Percentiles rank a stretch among this genome's conserved stretches.
phyloP scores from a whole-genome alignment of 139 green algal genomes.

The Gonium pectorale region DNA sequence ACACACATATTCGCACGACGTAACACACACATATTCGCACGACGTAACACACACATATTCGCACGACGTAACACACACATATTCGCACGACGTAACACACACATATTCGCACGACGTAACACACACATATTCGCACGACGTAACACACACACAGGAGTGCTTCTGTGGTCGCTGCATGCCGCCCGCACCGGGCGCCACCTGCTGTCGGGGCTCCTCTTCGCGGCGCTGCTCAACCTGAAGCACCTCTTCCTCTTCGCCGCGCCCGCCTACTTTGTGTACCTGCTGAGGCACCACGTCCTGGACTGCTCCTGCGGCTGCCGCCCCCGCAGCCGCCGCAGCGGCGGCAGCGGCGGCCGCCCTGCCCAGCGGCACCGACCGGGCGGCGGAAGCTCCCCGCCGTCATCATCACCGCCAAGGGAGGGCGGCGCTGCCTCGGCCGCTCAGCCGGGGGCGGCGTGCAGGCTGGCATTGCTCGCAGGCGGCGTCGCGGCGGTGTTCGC shows the following conservation, averaged over 20 bases:
- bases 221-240: conserved; percentile 92
- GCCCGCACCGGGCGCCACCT: conserved; percentile 50
- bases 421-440: too few relatives aligned
- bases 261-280: conserved; percentile 85
- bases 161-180: conserved; percentile 75
- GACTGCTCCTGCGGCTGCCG: conserved; percentile 49
- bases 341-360: not conserved
- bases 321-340: too few relatives aligned
- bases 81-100: too few relatives aligned
- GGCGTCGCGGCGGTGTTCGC: conserved; percentile 67
- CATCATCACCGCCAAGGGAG: not conserved
- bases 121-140: too few relatives aligned
- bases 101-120: too few relatives aligned
- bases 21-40: too few relatives aligned
- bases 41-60: too few relatives aligned
- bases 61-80: too few relatives aligned
- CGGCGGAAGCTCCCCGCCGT: too few relatives aligned
- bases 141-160: conserved; percentile 71
- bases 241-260: conserved; percentile 93
- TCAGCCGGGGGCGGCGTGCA: not conserved
- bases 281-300: conserved; percentile 81
- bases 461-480: conserved; percentile 62
- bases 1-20: too few relatives aligned
- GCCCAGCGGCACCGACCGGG: too few relatives aligned
- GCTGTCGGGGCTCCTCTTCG: conserved; percentile 73